These are phyloP conservation scores for Sordaria brevicollis DNA, from an alignment of 495 filamentous ascomycete genomes.

Conservation along the genomic window DNA sequence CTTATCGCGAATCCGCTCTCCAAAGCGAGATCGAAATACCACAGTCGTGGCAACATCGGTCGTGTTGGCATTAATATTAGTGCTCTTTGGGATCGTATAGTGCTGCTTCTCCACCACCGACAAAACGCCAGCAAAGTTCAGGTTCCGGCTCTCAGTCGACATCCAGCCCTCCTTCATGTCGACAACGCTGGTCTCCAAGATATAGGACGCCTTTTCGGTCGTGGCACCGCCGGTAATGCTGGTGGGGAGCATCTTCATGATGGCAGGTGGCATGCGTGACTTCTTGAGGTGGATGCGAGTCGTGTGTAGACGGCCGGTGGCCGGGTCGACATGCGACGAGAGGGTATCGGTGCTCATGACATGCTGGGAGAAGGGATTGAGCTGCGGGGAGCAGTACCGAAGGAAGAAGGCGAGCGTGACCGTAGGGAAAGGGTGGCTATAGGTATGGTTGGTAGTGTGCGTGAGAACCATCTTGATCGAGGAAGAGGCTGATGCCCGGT, in stretches of 20 bases:
- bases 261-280: slow-evolving; percentile 73
- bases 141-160: slow-evolving; percentile 71
- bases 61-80: slow-evolving; percentile 30
- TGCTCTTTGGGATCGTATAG: slow-evolving; percentile 45
- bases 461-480: slow-evolving; percentile 38
- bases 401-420: slow-evolving; percentile 98
- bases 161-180: slow-evolving; percentile 86
- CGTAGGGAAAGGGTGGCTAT: slow-evolving; percentile 79
- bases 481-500: neutral
- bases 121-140: slow-evolving; percentile 86
- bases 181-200: slow-evolving; percentile 83
- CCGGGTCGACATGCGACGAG: slow-evolving; percentile 68
- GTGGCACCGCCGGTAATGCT: slow-evolving; percentile 57
- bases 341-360: slow-evolving; percentile 96
- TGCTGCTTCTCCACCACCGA: slow-evolving; percentile 83
- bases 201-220: slow-evolving; percentile 69
- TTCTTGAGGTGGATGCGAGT: slow-evolving; percentile 88
- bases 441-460: slow-evolving; percentile 74
- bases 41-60: slow-evolving; percentile 80
- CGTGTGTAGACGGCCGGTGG: slow-evolving; percentile 72
- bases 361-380: slow-evolving; percentile 88
- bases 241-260: slow-evolving; percentile 72
- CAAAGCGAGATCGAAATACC: slow-evolving; percentile 73
- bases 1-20: slow-evolving; percentile 54
- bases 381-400: slow-evolving; percentile 65